Evolutionary conservation across 257 asterid species (phyloP).

Genomic region (Capsicum rhomboideum): DNA sequence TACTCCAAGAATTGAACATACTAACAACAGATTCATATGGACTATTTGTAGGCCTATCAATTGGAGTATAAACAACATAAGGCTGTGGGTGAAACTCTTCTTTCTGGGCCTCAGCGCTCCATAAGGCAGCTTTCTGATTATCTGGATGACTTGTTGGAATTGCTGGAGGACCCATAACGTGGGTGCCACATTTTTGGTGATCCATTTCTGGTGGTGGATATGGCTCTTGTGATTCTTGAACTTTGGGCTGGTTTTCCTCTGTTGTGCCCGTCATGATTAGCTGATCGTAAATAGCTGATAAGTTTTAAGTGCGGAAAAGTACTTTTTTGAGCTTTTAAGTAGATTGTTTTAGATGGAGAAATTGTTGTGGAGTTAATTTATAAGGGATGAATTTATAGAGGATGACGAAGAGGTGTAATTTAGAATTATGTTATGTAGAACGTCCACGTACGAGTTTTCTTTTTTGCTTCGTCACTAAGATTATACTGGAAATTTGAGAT

Average conservation of each 20-base stretch:
- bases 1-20: constrained; percentile 61
- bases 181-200: constrained; percentile 65
- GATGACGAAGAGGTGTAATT: too few species aligned
- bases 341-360: not conserved
- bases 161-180: constrained; percentile 73
- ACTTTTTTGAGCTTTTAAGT: not conserved
- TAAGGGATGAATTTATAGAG: not conserved
- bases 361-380: not conserved
- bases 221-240: not conserved
- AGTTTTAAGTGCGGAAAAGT: too few species aligned
- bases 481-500: too few species aligned
- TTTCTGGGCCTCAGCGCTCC: constrained; percentile 39
- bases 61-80: constrained; percentile 48
- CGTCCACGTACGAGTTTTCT: not conserved
- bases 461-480: not conserved
- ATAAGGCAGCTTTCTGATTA: constrained; percentile 65
- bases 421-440: too few species aligned
- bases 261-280: not conserved
- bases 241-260: not conserved
- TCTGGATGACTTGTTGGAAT: constrained; percentile 57
- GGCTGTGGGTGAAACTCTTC: constrained; percentile 32
- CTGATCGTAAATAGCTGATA: too few species aligned
- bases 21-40: constrained; percentile 48
- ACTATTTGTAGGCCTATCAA: constrained; percentile 38
- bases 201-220: constrained; percentile 26